Conservation (phyloP, 495 filamentous ascomycete genomes). For the Darksidea phi region DNA sequence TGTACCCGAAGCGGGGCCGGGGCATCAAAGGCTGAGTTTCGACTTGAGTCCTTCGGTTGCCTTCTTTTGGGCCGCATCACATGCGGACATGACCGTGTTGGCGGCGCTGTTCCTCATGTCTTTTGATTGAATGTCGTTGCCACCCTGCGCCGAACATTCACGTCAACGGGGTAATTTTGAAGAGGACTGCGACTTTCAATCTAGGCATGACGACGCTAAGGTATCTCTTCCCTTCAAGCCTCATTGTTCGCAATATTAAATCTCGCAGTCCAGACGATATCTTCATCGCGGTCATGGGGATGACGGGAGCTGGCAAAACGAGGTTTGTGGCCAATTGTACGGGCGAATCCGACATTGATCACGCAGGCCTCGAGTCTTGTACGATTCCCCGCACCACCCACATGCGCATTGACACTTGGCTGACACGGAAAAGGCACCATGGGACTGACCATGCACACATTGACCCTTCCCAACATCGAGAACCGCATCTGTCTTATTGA, state of each 20-base stretch:
- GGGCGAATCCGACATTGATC: neutral
- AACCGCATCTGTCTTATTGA: constrained; percentile 4
- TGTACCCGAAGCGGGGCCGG: neutral
- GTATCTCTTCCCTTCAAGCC: neutral
- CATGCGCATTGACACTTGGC: neutral
- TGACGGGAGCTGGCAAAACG: constrained; percentile 26
- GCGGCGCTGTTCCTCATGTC: neutral
- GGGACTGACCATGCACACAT: neutral
- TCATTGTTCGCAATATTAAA: neutral
- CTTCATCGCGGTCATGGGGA: constrained; percentile 40
- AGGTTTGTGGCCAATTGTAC: constrained; percentile 15
- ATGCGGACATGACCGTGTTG: neutral
- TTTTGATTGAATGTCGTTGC: neutral
- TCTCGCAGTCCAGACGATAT: constrained; percentile 4
- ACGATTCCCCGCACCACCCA: neutral
- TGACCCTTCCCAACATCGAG: neutral
- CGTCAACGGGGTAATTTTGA: neutral
- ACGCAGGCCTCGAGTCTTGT: neutral
- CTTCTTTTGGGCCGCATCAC: neutral
- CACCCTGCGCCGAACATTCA: neutral
- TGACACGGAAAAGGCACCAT: neutral
- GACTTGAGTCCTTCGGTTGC: neutral
- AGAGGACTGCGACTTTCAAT: neutral
- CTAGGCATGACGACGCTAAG: neutral
- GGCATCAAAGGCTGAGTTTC: neutral